Evolutionary conservation across 169 alveolate species (phyloP).

Genomic region (Babesia ovata): DNA sequence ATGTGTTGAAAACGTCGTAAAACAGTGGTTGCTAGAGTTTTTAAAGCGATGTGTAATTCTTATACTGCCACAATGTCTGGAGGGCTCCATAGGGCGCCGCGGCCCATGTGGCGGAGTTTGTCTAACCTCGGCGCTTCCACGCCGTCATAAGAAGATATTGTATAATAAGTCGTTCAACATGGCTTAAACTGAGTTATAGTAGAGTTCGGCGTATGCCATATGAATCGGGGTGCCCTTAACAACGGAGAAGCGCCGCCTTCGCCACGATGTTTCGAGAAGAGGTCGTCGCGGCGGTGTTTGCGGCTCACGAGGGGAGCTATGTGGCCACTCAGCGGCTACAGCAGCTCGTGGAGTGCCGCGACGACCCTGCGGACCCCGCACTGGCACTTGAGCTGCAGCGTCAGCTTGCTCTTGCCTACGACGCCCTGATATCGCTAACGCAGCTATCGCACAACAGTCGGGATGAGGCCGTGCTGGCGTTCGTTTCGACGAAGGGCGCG

Average conservation of each 20-base stretch:
- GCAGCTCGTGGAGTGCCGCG: slow-evolving; percentile 52
- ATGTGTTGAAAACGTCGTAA: no score
- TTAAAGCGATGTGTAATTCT: not conserved
- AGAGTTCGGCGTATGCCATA: no score
- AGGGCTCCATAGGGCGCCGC: slow-evolving; percentile 26
- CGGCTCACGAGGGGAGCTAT: slow-evolving; percentile 66
- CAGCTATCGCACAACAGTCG: slow-evolving; percentile 32
- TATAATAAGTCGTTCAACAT: not conserved
- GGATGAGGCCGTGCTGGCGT: slow-evolving; percentile 48
- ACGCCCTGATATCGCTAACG: slow-evolving; percentile 39
- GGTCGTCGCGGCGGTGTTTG: slow-evolving; percentile 60
- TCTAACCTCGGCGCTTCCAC: not conserved
- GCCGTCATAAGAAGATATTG: not conserved
- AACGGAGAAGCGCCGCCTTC: slow-evolving; percentile 3
- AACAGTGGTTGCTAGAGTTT: not conserved
- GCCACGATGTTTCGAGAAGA: slow-evolving; percentile 48
- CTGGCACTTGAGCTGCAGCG: slow-evolving; percentile 35
- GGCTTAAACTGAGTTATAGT: not conserved
- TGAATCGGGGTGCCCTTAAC: slow-evolving; percentile 5
- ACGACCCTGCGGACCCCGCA: slow-evolving; percentile 11
- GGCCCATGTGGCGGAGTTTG: slow-evolving; percentile 3
- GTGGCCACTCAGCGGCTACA: slow-evolving; percentile 60
- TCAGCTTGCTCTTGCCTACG: slow-evolving; percentile 48
- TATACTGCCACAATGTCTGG: not conserved
- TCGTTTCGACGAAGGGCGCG: slow-evolving; percentile 42